Percentiles rank a stretch among this genome's conserved stretches.
These are phyloP conservation scores for Protomyces pachydermus DNA, from an alignment of 1,139 yeast species.

Conservation along the genomic window DNA sequence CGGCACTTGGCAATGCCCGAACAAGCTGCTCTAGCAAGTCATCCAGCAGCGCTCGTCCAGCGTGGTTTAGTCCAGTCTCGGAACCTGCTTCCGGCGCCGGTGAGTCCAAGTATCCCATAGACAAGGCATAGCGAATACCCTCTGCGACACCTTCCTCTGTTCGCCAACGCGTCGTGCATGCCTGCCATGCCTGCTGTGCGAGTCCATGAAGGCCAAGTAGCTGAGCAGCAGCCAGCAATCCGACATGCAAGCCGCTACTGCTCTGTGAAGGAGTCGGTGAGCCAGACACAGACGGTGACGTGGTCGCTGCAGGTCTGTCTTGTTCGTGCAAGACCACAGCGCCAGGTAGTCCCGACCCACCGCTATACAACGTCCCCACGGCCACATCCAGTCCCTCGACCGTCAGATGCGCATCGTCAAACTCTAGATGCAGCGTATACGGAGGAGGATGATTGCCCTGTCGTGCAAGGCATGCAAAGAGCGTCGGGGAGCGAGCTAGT, in stretches of 20 bases:
- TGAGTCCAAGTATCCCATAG: not conserved
- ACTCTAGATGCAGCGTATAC: conserved; percentile 19
- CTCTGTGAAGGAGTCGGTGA: not conserved
- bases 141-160: conserved; percentile 12
- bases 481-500: conserved; percentile 19
- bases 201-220: conserved; percentile 10
- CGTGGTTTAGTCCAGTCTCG: not conserved
- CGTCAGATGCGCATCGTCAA: conserved; percentile 15
- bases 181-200: conserved; percentile 15
- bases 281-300: not conserved
- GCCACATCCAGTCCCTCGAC: conserved; percentile 19
- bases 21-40: conserved; percentile 5
- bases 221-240: conserved; percentile 21
- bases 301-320: not conserved
- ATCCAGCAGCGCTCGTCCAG: not conserved
- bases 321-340: not conserved
- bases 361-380: conserved; percentile 19
- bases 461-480: conserved; percentile 12
- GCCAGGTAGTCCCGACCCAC: conserved; percentile 2
- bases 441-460: conserved; percentile 13
- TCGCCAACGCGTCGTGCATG: conserved; percentile 2
- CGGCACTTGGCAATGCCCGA: not conserved
- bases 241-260: not conserved
- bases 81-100: not conserved
- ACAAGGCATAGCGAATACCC: conserved; percentile 10